phyloP scores from a whole-genome alignment of 2,329 filamentous ascomycete species.

The Colletotrichum godetiae region DNA sequence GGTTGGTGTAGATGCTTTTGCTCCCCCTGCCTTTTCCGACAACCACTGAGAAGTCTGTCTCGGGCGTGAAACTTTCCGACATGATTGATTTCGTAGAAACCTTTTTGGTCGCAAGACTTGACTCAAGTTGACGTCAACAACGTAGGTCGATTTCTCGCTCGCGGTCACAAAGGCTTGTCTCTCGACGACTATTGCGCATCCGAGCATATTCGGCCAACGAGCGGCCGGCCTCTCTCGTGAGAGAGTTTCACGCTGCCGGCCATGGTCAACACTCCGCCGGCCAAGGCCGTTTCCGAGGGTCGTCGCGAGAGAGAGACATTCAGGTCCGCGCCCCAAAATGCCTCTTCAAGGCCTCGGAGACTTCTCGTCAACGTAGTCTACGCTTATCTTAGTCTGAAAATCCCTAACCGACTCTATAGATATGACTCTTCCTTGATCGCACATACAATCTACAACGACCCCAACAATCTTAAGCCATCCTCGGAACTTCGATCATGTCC shows the following conservation, averaged over 20 bases:
- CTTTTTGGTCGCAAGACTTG: background rate
- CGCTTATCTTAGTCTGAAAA: background rate
- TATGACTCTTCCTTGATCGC: constrained; percentile 28
- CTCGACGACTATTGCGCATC: no score
- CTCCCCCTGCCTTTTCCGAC: background rate
- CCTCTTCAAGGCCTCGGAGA: background rate
- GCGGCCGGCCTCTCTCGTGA: background rate
- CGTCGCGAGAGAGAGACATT: constrained; percentile 45
- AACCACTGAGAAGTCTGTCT: background rate
- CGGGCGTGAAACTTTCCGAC: background rate
- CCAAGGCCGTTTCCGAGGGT: constrained; percentile 34
- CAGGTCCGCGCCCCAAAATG: constrained; percentile 29
- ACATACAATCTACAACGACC: constrained; percentile 36
- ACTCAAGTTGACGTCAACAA: background rate
- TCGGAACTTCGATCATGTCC: constrained; percentile 41
- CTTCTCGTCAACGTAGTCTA: background rate
- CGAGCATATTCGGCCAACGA: background rate
- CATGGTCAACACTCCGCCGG: background rate
- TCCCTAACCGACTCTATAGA: constrained; percentile 13
- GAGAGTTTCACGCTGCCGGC: no score
- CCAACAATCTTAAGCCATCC: constrained; percentile 36
- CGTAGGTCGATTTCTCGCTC: background rate
- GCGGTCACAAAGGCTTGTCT: background rate
- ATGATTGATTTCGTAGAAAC: background rate
- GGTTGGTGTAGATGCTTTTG: background rate